Evolutionary conservation across 1,139 yeast genomes (phyloP).

Genomic region (Torulaspora pretoriensis): DNA sequence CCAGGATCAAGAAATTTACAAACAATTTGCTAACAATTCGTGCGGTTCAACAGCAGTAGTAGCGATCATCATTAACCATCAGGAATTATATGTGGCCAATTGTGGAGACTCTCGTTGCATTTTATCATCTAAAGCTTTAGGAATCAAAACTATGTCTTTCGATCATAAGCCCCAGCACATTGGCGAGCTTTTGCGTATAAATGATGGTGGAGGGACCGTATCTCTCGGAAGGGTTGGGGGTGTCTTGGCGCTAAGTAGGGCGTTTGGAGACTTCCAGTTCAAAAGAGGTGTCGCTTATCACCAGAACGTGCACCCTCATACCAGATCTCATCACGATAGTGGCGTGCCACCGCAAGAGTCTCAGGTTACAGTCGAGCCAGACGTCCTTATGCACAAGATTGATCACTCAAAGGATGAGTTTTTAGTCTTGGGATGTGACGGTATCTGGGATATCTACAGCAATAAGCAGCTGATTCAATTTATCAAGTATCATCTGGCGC

Average conservation of each 20-base stretch:
- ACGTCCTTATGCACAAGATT: constrained; percentile 49
- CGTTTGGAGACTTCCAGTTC: constrained; percentile 73
- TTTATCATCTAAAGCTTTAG: constrained; percentile 40
- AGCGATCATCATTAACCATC: constrained; percentile 47
- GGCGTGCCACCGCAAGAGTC: constrained; percentile 39
- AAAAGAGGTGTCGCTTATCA: constrained; percentile 45
- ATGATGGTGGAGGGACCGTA: constrained; percentile 70
- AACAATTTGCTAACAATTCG: constrained; percentile 41
- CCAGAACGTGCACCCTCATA: constrained; percentile 35
- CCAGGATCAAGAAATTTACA: constrained; percentile 52
- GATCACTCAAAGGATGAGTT: constrained; percentile 57
- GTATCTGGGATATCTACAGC: constrained; percentile 75
- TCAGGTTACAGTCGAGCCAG: constrained; percentile 66
- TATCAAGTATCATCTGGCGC: constrained; percentile 53
- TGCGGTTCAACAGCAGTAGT: constrained; percentile 72
- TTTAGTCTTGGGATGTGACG: constrained; percentile 68
- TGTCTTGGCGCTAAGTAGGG: constrained; percentile 65
- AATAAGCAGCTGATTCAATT: constrained; percentile 51
- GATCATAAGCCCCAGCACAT: constrained; percentile 75
- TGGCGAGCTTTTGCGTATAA: constrained; percentile 72
- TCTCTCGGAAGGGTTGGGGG: constrained; percentile 68
- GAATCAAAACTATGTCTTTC: constrained; percentile 59
- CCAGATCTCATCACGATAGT: constrained; percentile 13
- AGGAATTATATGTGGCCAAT: constrained; percentile 52
- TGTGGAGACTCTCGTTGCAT: constrained; percentile 75